These are phyloP conservation scores for Neoascochyta sp. DNA, from an alignment of 2,329 filamentous ascomycete genomes.

Conservation along the genomic window DNA sequence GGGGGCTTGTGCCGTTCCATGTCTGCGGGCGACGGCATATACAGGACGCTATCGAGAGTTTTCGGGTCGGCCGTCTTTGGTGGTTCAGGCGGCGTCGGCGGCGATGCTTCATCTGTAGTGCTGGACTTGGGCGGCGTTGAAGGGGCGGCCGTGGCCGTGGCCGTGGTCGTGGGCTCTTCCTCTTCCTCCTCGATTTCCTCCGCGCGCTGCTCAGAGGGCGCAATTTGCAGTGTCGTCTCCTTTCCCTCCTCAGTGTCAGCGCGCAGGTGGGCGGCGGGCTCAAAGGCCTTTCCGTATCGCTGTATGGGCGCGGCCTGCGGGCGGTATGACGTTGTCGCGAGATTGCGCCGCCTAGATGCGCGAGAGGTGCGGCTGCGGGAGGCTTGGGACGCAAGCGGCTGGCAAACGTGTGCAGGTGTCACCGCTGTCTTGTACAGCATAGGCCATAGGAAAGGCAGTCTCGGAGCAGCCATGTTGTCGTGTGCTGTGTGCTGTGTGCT, in stretches of 20 bases:
- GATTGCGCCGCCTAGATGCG: conserved; percentile 7
- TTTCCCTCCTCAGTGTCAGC: conserved; percentile 10
- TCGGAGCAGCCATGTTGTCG: conserved; percentile 42
- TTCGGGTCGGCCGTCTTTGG: conserved; percentile 27
- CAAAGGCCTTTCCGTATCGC: conserved; percentile 49
- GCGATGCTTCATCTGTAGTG: conserved; percentile 10
- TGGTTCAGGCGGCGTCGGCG: conserved; percentile 18
- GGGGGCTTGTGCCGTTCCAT: conserved; percentile 53
- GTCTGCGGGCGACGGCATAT: conserved; percentile 40
- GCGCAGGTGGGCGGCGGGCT: conserved; percentile 42
- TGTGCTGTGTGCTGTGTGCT: no score
- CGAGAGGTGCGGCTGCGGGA: conserved; percentile 17
- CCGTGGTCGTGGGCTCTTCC: conserved; percentile 18
- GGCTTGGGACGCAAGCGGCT: conserved; percentile 24
- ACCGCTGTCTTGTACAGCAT: conserved; percentile 44
- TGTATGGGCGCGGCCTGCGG: conserved; percentile 32
- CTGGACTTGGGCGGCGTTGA: conserved; percentile 11
- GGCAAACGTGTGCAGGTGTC: no score
- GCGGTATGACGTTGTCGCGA: conserved; percentile 31
- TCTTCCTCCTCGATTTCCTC: conserved; percentile 25
- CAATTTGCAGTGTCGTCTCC: conserved; percentile 3
- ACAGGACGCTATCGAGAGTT: conserved; percentile 41
- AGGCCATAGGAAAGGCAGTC: conserved; percentile 48
- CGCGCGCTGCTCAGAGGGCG: conserved; percentile 8
- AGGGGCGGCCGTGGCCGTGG: no score